A percentile compares a stretch with the other conserved stretches of the same genome.
phyloP scores from a whole-genome alignment of 2,329 filamentous ascomycete species.

The Colletotrichum sidae region DNA sequence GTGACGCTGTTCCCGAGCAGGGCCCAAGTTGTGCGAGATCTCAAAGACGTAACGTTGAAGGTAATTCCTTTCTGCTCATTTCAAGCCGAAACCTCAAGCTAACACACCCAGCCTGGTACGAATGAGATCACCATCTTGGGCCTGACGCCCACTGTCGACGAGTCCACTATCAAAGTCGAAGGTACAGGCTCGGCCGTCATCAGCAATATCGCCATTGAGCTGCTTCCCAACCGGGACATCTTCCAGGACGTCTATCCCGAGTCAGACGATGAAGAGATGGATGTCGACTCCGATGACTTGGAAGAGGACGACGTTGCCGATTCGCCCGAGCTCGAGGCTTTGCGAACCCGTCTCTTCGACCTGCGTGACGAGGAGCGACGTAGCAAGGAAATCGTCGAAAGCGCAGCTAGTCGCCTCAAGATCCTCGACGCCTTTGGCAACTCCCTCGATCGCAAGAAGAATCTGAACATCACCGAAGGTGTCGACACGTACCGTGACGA shows the following conservation, averaged over 20 bases:
- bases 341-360: conserved; percentile 46
- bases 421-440: conserved; percentile 56
- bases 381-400: conserved; percentile 46
- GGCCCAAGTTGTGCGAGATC: conserved; percentile 71
- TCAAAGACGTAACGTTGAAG: conserved; percentile 64
- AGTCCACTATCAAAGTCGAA: conserved; percentile 71
- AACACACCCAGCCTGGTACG: conserved; percentile 65
- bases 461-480: conserved; percentile 48
- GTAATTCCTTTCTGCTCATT: conserved; percentile 41
- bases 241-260: conserved; percentile 67
- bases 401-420: conserved; percentile 51
- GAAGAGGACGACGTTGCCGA: conserved; percentile 40
- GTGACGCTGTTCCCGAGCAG: conserved; percentile 72
- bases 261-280: conserved; percentile 51
- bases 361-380: conserved; percentile 45
- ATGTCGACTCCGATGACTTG: conserved; percentile 42
- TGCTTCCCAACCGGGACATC: conserved; percentile 64
- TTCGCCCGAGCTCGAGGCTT: conserved; percentile 40
- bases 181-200: conserved; percentile 67
- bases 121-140: conserved; percentile 70
- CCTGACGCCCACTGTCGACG: conserved; percentile 65
- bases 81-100: conserved; percentile 62
- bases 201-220: conserved; percentile 71
- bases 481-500: conserved; percentile 56
- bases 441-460: conserved; percentile 49